These are phyloP conservation scores for Solanum lycopersicoides DNA, from an alignment of 257 asterid species.

Conservation along the genomic window DNA sequence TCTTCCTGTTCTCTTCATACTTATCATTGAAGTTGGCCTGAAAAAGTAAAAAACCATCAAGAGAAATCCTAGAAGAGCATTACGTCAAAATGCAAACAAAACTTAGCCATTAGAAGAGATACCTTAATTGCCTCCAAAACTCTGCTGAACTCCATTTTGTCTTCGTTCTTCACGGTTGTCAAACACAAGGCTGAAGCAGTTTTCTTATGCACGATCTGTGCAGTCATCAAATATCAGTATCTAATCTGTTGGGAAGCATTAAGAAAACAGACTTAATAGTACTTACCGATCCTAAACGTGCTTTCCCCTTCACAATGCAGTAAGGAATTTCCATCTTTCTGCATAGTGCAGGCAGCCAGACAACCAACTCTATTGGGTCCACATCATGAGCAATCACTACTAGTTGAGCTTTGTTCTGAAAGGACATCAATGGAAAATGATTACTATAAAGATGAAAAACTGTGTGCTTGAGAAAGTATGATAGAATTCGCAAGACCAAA, in stretches of 20 bases:
- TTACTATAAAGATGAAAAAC: not conserved
- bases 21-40: constrained; percentile 44
- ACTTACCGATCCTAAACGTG: constrained; percentile 22
- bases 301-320: constrained; percentile 33
- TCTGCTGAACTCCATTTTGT: constrained; percentile 30
- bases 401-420: constrained; percentile 35
- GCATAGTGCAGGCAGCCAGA: constrained; percentile 26
- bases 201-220: constrained; percentile 28
- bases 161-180: constrained; percentile 37
- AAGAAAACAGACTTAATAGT: not conserved
- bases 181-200: constrained; percentile 30
- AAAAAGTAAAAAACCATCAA: not conserved
- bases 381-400: constrained; percentile 40
- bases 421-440: not conserved
- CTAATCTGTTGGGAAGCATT: not conserved
- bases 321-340: constrained; percentile 38
- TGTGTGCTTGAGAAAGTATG: not conserved
- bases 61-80: not conserved
- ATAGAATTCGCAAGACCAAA: not conserved
- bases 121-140: constrained; percentile 37
- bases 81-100: not conserved
- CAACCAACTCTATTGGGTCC: constrained; percentile 33
- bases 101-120: not conserved
- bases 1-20: constrained; percentile 27
- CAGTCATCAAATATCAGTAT: not conserved